These are phyloP conservation scores for Tribonema minus DNA, from an alignment of 108 stramenopile species.

Conservation along the genomic window DNA sequence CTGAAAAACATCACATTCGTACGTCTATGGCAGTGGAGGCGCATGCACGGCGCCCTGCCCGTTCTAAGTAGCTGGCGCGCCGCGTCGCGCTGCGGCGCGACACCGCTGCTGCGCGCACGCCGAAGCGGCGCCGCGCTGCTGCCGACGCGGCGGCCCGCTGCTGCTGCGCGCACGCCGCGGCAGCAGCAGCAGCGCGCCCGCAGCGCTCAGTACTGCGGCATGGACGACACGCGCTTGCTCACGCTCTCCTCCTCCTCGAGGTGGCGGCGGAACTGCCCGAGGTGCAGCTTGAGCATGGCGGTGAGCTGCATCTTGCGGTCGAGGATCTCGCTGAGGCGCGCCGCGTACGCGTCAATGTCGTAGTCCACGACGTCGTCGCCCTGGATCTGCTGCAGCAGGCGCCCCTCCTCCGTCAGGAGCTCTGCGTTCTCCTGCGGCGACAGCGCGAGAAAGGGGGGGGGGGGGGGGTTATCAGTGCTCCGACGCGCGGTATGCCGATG, in stretches of 20 bases:
- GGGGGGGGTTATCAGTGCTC: too few species aligned
- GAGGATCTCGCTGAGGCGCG: constrained; percentile 76
- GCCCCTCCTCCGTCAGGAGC: constrained; percentile 83
- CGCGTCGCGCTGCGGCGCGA: too few species aligned
- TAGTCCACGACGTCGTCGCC: constrained; percentile 72
- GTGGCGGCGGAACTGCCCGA: constrained; percentile 33
- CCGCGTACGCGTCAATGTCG: constrained; percentile 86
- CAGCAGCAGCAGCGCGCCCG: too few species aligned
- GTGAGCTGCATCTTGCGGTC: constrained; percentile 64
- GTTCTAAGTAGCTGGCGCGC: too few species aligned
- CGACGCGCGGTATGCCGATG: too few species aligned
- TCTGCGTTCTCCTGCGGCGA: constrained; percentile 74
- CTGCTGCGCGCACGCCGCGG: too few species aligned
- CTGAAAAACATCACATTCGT: too few species aligned
- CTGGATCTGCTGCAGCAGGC: constrained; percentile 76
- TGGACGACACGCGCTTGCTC: constrained; percentile 3
- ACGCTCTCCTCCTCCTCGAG: constrained; percentile 37
- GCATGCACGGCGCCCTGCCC: too few species aligned
- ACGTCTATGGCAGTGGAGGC: too few species aligned
- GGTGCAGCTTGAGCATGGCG: constrained; percentile 17
- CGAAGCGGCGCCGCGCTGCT: too few species aligned
- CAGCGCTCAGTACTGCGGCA: constrained; percentile 20
- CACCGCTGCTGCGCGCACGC: too few species aligned
- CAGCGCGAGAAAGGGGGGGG: neutral
- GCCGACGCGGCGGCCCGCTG: too few species aligned